These are phyloP conservation scores for Ogataea pini DNA, from an alignment of 805 yeast genomes.

Conservation along the genomic window DNA sequence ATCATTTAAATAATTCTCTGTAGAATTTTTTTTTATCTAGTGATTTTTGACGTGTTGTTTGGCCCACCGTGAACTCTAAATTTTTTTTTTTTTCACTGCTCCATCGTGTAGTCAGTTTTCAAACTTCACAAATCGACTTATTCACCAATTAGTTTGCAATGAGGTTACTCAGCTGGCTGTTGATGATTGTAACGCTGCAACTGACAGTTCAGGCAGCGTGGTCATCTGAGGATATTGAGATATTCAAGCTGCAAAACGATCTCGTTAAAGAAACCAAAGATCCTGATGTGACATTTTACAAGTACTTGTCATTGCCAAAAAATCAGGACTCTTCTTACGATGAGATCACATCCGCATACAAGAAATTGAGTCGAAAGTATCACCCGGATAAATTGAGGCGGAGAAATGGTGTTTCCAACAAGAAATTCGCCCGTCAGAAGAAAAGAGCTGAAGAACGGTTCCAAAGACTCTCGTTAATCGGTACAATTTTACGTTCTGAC, in stretches of 20 bases:
- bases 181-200: slow-evolving; percentile 6
- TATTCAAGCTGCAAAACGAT: slow-evolving; percentile 65
- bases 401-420: slow-evolving; percentile 38
- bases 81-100: background rate
- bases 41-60: background rate
- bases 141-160: slow-evolving; percentile 1
- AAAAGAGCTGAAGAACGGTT: slow-evolving; percentile 67
- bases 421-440: slow-evolving; percentile 28
- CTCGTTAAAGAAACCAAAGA: slow-evolving; percentile 57
- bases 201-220: slow-evolving; percentile 18
- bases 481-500: slow-evolving; percentile 67
- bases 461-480: slow-evolving; percentile 74
- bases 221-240: slow-evolving; percentile 68
- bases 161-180: slow-evolving; percentile 16
- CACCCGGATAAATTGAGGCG: slow-evolving; percentile 82
- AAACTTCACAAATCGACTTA: too few species aligned
- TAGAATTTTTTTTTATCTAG: slow-evolving; percentile 14
- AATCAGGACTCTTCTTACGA: slow-evolving; percentile 45
- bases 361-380: slow-evolving; percentile 64
- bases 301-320: slow-evolving; percentile 55
- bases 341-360: slow-evolving; percentile 65
- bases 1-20: too few species aligned
- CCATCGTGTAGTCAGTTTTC: background rate
- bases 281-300: slow-evolving; percentile 59
- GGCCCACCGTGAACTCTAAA: background rate